Evolutionary conservation across 2,329 filamentous ascomycete species (phyloP).

Genomic region (Aureobasidium vineae): DNA sequence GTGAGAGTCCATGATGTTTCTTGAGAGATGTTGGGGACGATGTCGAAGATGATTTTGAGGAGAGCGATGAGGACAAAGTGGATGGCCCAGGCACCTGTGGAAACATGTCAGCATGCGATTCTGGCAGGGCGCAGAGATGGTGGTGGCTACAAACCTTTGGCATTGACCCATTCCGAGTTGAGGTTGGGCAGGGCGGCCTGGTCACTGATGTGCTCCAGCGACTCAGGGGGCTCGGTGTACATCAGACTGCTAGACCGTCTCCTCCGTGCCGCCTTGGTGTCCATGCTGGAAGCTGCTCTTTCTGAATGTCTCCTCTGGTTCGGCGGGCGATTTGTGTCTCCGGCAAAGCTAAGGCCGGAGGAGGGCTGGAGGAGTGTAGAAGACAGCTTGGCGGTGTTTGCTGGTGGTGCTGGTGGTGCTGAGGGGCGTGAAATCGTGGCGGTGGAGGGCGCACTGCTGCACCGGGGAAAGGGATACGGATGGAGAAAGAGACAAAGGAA

Average conservation of each 20-base stretch:
- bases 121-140: not conserved
- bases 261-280: conserved; percentile 54
- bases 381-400: conserved; percentile 92
- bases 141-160: conserved; percentile 69
- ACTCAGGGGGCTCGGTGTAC: conserved; percentile 95
- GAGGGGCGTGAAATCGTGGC: conserved; percentile 18
- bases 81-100: conserved; percentile 90
- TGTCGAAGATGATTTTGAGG: conserved; percentile 96
- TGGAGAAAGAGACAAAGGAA: not conserved
- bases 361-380: conserved; percentile 77
- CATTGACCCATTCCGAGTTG: conserved; percentile 98
- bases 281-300: conserved; percentile 59
- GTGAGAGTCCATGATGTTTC: conserved; percentile 98
- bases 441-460: conserved; percentile 4
- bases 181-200: conserved; percentile 92
- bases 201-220: conserved; percentile 95
- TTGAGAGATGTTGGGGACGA: conserved; percentile 92
- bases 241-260: conserved; percentile 97
- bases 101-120: conserved; percentile 29
- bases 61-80: conserved; percentile 88
- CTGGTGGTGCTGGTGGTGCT: not conserved
- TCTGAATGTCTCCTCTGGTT: conserved; percentile 55
- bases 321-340: conserved; percentile 69
- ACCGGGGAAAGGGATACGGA: not conserved
- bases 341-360: conserved; percentile 74